A percentile compares a stretch with the other conserved stretches of the same genome.
phyloP scores from a whole-genome alignment of 768 basidiomycete species.

The Pleurotus tuber-regium region DNA sequence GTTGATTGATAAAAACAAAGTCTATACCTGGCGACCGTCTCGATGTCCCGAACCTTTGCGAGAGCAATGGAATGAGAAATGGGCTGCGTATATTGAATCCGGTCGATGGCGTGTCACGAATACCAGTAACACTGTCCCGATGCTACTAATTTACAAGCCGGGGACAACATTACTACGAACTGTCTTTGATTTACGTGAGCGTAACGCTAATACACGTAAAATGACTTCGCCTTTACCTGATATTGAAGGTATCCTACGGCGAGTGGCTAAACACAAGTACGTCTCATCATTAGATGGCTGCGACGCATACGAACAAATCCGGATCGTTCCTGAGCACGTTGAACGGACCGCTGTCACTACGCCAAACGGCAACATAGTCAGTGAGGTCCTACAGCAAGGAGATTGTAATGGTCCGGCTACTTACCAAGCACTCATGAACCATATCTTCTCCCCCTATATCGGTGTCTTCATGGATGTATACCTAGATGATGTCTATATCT shows the following conservation, averaged over 20 bases:
- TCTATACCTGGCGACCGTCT: conserved; percentile 20
- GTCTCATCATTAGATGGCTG: conserved; percentile 33
- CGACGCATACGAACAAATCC: conserved; percentile 40
- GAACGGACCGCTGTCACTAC: conserved; percentile 20
- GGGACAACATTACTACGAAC: conserved; percentile 26
- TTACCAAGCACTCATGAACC: conserved; percentile 34
- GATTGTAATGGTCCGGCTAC: conserved; percentile 31
- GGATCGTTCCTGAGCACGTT: conserved; percentile 23
- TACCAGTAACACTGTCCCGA: conserved; percentile 14
- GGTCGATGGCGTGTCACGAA: conserved; percentile 23
- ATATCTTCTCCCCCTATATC: conserved; percentile 27
- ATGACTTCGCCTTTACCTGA: conserved; percentile 38
- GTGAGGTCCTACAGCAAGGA: conserved; percentile 26
- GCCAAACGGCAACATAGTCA: conserved; percentile 27
- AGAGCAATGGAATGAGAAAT: conserved; percentile 19
- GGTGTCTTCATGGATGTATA: conserved; percentile 27
- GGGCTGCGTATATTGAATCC: conserved; percentile 17
- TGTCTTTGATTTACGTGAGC: conserved; percentile 31
- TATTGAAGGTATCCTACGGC: conserved; percentile 32
- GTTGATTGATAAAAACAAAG: conserved; percentile 21
- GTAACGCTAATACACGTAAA: conserved; percentile 37
- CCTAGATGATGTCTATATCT: conserved; percentile 35
- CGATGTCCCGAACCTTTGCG: conserved; percentile 21
- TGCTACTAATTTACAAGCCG: conserved; percentile 24
- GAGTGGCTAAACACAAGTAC: conserved; percentile 25